Evolutionary conservation across 2,329 filamentous ascomycete species (phyloP).

Genomic region (Ceratocystis ficicola): DNA sequence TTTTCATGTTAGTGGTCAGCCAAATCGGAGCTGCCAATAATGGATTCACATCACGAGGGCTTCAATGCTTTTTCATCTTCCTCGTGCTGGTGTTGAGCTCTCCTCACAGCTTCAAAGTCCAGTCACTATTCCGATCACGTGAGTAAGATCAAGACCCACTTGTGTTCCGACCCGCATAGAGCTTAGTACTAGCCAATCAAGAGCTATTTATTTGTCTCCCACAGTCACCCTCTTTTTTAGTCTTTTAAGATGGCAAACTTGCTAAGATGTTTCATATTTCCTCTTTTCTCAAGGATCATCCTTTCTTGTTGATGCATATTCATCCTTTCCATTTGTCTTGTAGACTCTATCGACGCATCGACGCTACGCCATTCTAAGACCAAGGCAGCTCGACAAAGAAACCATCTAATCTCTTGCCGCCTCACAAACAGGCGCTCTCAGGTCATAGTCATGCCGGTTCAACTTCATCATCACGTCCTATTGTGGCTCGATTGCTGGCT

Average conservation of each 20-base stretch:
- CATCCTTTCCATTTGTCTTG: not conserved
- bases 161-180: not conserved
- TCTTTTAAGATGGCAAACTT: not conserved
- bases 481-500: no score
- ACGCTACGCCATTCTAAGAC: not conserved
- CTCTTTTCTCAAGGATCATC: constrained; percentile 6
- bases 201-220: not conserved
- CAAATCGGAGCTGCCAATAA: constrained; percentile 3
- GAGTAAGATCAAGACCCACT: not conserved
- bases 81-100: not conserved
- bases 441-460: not conserved
- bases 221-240: not conserved
- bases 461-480: no score
- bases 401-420: not conserved
- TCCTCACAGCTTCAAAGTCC: not conserved
- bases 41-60: not conserved
- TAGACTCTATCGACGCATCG: not conserved
- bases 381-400: not conserved
- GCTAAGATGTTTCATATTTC: not conserved
- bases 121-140: constrained; percentile 4
- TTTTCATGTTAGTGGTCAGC: not conserved
- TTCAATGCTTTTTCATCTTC: not conserved
- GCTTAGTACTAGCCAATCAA: not conserved
- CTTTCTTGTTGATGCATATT: not conserved
- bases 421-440: not conserved